Evolutionary conservation across 2,329 filamentous ascomycete species (phyloP).

Genomic region (Dothideomycetes sp.): DNA sequence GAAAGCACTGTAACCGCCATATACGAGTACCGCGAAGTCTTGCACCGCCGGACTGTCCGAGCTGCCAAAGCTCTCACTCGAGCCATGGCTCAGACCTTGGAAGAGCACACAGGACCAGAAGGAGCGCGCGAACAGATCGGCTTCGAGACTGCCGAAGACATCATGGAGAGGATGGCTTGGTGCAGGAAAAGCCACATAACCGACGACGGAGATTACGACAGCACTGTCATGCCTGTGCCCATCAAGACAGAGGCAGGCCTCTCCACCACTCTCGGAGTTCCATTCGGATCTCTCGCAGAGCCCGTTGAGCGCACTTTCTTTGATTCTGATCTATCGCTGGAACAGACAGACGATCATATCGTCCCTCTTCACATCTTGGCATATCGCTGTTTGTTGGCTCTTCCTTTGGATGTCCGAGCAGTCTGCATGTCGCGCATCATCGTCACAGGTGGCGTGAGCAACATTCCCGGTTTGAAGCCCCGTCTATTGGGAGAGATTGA

Average conservation of each 20-base stretch:
- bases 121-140: constrained; percentile 14
- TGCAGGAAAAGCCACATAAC: constrained; percentile 38
- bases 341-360: constrained; percentile 76
- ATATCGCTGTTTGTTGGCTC: constrained; percentile 61
- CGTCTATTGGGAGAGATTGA: constrained; percentile 68
- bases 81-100: constrained; percentile 41
- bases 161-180: constrained; percentile 67
- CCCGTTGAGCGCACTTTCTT: constrained; percentile 71
- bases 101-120: constrained; percentile 26
- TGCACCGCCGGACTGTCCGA: constrained; percentile 57
- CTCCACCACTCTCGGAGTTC: constrained; percentile 35
- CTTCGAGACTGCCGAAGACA: constrained; percentile 75
- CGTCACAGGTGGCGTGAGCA: constrained; percentile 71
- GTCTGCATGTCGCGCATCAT: constrained; percentile 82
- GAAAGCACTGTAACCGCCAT: constrained; percentile 79
- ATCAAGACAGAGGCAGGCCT: constrained; percentile 12
- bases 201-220: constrained; percentile 16
- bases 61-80: constrained; percentile 63
- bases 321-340: constrained; percentile 37
- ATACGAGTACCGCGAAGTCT: constrained; percentile 81
- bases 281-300: constrained; percentile 59
- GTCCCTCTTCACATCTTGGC: constrained; percentile 65
- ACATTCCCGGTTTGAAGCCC: constrained; percentile 66
- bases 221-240: not conserved
- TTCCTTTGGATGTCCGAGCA: constrained; percentile 73